Conservation (phyloP, 2,329 filamentous ascomycete species). For the Reticulascus tulasneorum region DNA sequence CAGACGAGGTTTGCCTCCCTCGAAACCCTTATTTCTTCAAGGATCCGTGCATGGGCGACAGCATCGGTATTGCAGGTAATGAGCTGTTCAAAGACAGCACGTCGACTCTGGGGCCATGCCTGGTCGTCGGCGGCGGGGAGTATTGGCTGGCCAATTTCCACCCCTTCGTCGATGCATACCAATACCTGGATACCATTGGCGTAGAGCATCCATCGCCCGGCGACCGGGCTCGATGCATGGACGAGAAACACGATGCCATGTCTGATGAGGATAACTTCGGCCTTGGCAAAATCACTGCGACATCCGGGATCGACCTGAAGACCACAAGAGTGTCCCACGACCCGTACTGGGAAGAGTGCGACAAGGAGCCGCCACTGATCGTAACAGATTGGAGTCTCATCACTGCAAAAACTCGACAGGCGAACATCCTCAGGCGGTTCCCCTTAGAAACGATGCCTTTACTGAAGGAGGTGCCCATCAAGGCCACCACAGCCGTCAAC, state of each 20-base stretch:
- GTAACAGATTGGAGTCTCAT: slow-evolving; percentile 43
- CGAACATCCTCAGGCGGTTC: slow-evolving; percentile 38
- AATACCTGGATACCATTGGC: slow-evolving; percentile 19
- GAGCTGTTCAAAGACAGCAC: slow-evolving; percentile 29
- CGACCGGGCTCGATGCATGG: slow-evolving; percentile 32
- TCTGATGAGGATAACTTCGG: slow-evolving; percentile 21
- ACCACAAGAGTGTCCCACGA: slow-evolving; percentile 41
- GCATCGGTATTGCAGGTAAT: slow-evolving; percentile 32
- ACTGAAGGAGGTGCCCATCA: slow-evolving; percentile 27
- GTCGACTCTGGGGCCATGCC: slow-evolving; percentile 37
- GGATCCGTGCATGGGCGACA: slow-evolving; percentile 41
- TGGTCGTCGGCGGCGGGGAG: slow-evolving; percentile 30
- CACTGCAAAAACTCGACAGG: slow-evolving; percentile 26
- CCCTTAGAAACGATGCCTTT: slow-evolving; percentile 29
- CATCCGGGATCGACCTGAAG: slow-evolving; percentile 36
- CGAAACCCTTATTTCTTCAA: slow-evolving; percentile 40
- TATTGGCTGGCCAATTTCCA: slow-evolving; percentile 43
- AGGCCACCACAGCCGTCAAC: slow-evolving; percentile 22
- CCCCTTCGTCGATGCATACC: slow-evolving; percentile 35
- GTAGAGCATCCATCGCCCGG: slow-evolving; percentile 38
- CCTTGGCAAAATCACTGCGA: slow-evolving; percentile 32
- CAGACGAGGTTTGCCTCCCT: slow-evolving; percentile 36
- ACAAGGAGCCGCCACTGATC: slow-evolving; percentile 34
- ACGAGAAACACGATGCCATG: slow-evolving; percentile 33
- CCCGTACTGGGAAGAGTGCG: slow-evolving; percentile 39